Evolutionary conservation across 2,329 filamentous ascomycete species (phyloP), one percentile per base, ranked within the genome.

Genomic region (Leptoxyphium fumago): DNA sequence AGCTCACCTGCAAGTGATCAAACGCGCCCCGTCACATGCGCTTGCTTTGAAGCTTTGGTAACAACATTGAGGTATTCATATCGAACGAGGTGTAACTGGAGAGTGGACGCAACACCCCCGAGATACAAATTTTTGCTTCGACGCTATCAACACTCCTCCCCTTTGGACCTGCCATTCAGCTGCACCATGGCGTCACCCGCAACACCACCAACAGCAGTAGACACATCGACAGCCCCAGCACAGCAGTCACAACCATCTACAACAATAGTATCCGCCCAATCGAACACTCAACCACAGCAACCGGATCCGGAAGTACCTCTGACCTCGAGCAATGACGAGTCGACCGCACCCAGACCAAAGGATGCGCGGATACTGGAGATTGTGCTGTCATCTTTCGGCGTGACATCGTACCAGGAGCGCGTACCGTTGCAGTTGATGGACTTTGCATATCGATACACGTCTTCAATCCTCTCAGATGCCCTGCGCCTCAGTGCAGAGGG

Each of bases 361-460:
- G 84, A 91, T 62, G 77, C 81, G 13, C 80, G 84, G 55, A 77
- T 86, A 11, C 77, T 91, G 55, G 84, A 89, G 65, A 76, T 88
- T 14, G 75, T 91, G 42, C 77, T 91, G 41, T 80, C 80, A 15
- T 82, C 81, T 7, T 80, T 87, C 55, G 84, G 84, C 57, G 83
- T 89, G 9, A 79, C 80, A 4, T 73, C 80, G 36, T 91, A 86
- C 70, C 84, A 89, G 61, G 77, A 82, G 61, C 83, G 84, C 55
- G 84, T 91, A 1, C 84, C 84, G 0, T 74, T 89, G 1, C 78
- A 88, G 46, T 78, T 91, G 41, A 78, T 91, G 60, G 84, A 91
- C 67, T 89, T 89, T 59, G 82, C 84, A 41, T 91, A 91, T 72
- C 78, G 84, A 32, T 84, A 87, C 70, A 84, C 81, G 9, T 78